Evolutionary conservation across 345 rosid genomes (phyloP), one percentile per base, ranked within the genome.

Genomic region (Salix dunnii): DNA sequence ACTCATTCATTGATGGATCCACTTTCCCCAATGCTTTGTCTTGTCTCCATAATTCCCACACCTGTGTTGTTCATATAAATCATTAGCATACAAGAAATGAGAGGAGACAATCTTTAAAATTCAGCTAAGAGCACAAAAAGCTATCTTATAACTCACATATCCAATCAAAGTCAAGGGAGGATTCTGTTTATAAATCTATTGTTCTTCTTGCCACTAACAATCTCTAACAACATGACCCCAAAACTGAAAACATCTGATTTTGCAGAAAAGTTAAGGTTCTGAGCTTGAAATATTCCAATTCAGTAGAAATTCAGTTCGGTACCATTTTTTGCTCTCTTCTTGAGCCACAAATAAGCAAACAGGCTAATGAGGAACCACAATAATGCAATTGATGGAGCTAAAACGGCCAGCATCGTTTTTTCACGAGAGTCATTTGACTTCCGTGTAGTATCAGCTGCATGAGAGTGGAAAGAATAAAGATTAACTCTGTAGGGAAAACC

Each of bases 241-340:
- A 78, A 78, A 46, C 81, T 78, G 77, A 72, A 78, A 40, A 73
- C 81, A 43, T 78, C 81, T 27, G 81, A 78, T 72, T 78, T 78
- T 10, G 36, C 3, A 1, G 81, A 78, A 67, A 71, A 78, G 36
- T 33, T 33, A 33, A 3, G 36, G 36, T 33, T 4, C 36, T 33
- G 36, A 33, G 36, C 36, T 33, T 33, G 36, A 33, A 33, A 66
- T 30, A 72, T 38, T 23, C 36, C 0, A 33, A 33, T 33, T 33
- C 36, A 33, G 36, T 33, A 33, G 36, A 33, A 38, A 1, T 38
- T 1, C 10, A 38, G 42, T 38, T 38, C 42, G 1, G 1, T 38
- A 38, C 42, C 42, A 6, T 38, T 7, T 38, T 33, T 33, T 3
- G 4, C 36, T 33, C 36, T 33, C 36, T 33, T 33, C 36, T 3